Percentiles rank a stretch among this genome's conserved stretches.
Evolutionary conservation across 164 flowering plant genomes (phyloP).

Genomic region (Cinnamomum micranthum): DNA sequence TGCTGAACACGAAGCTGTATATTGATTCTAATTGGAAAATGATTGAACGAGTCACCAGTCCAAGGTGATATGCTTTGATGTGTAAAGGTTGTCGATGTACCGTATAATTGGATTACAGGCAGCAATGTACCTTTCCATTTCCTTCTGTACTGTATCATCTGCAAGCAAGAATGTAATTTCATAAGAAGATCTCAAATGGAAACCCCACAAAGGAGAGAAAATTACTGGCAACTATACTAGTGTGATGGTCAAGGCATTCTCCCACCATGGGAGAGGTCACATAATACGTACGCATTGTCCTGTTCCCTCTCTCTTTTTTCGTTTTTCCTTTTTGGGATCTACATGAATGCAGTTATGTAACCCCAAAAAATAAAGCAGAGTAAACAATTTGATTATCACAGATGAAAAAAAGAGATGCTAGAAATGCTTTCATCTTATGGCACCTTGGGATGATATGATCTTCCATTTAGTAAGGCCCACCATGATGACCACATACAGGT

Average conservation of each 20-base stretch:
- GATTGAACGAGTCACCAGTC: slow-evolving; percentile 59
- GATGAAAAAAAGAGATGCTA: neutral
- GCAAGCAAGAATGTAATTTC: slow-evolving; percentile 21
- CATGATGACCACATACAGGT: neutral
- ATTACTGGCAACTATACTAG: too few species aligned
- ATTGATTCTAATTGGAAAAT: neutral
- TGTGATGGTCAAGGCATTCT: too few species aligned
- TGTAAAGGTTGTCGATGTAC: slow-evolving; percentile 69
- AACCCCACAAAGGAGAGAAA: neutral
- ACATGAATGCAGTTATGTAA: too few species aligned
- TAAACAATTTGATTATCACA: neutral
- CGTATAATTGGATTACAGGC: slow-evolving; percentile 60
- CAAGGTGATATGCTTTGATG: slow-evolving; percentile 56
- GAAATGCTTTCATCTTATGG: neutral
- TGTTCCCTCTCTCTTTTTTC: too few species aligned
- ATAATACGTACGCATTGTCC: too few species aligned
- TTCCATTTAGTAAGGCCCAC: neutral
- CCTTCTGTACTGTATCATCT: slow-evolving; percentile 69
- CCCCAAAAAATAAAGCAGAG: too few species aligned
- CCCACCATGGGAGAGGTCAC: too few species aligned
- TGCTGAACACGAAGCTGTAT: neutral
- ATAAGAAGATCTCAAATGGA: neutral
- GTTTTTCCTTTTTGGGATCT: too few species aligned
- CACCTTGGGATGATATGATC: neutral
- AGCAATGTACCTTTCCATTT: slow-evolving; percentile 78